phyloP scores from a whole-genome alignment of 2,329 filamentous ascomycete genomes.

The Macrophomina tecta region DNA sequence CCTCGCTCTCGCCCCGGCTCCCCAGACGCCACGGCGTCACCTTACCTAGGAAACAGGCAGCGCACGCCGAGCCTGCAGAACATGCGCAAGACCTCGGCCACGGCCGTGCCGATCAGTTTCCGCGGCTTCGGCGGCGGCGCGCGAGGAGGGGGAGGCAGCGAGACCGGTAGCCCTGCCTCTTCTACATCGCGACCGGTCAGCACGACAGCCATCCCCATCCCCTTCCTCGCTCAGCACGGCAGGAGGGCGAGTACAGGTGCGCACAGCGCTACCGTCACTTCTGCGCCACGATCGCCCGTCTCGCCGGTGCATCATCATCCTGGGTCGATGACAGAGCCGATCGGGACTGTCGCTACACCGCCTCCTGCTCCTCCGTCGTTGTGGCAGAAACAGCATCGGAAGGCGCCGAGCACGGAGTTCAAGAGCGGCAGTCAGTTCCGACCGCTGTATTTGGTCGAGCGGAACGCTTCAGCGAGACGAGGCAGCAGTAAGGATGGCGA shows the following conservation, averaged over 20 bases:
- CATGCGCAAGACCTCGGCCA: constrained; percentile 17
- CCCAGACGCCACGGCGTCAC: neutral
- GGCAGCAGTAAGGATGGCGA: constrained; percentile 41
- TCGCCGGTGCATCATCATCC: neutral
- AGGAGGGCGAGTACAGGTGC: neutral
- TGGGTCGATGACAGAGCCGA: neutral
- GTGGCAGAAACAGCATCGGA: constrained; percentile 48
- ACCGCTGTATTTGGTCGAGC: constrained; percentile 82
- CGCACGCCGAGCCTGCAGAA: neutral
- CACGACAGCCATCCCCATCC: constrained; percentile 15
- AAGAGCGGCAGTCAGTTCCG: constrained; percentile 68
- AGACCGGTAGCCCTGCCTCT: neutral
- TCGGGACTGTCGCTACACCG: neutral
- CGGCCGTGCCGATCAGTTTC: constrained; percentile 22
- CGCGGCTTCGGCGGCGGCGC: neutral
- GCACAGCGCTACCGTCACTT: constrained; percentile 47
- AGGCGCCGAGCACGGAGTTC: constrained; percentile 60
- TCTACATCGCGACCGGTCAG: neutral
- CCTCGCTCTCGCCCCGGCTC: neutral
- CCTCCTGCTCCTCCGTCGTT: neutral
- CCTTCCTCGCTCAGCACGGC: constrained; percentile 11
- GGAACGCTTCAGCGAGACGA: constrained; percentile 43
- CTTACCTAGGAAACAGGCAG: neutral
- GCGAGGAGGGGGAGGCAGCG: neutral
- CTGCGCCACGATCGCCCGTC: constrained; percentile 39